Base-by-base conservation (phyloP, 106 monocot species). In the Acorus gramineus region DNA sequence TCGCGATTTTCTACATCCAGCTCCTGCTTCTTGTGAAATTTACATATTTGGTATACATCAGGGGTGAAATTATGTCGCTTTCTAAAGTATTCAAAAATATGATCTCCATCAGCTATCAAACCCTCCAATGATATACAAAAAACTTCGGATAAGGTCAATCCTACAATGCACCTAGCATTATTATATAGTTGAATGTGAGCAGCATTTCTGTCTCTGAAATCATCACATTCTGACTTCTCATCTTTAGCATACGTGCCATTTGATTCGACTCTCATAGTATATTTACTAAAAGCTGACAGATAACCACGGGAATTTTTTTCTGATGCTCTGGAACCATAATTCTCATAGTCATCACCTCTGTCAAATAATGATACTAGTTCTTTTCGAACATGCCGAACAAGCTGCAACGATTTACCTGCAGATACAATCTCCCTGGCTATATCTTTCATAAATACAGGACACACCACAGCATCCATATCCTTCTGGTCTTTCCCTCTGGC, bases 391-490 rank as follows among this genome's bases (percentile, higher is more conserved):
- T 87, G 79, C 63, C 58, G 82, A 65, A 87, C 71, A 64, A 96
- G 80, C 76, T 96, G 90, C 71, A 90, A 79, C 55, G 95, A 96
- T 84, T 96, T 96, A 28, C 95, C 95, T 80, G 95, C 84, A 80
- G 95, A 96, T 65, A 96, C 71, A 71, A 96, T 90, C 46, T 80
- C 78, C 53, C 68, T 79, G 2, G 82, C 84, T 48, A 85, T 74
- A 52, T 85, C 77, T 66, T 84, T 86, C 54, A 96, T 60, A 58
- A 96, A 96, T 3, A 82, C 46, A 56, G 95, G 90, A 56, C 95
- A 95, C 2, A 66, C 55, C 46, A 62, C 28, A 53, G 11, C 49
- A 56, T 79, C 66, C 55, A 78, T 70, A 53, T 79, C 63, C 52
- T 56, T 66, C 28, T 75, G 59, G 51, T 75, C 66, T 52, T 48